Percentiles rank a stretch among this genome's conserved stretches.
phyloP scores from a whole-genome alignment of 805 yeast species.

The Nakazawaea wickerhamii region DNA sequence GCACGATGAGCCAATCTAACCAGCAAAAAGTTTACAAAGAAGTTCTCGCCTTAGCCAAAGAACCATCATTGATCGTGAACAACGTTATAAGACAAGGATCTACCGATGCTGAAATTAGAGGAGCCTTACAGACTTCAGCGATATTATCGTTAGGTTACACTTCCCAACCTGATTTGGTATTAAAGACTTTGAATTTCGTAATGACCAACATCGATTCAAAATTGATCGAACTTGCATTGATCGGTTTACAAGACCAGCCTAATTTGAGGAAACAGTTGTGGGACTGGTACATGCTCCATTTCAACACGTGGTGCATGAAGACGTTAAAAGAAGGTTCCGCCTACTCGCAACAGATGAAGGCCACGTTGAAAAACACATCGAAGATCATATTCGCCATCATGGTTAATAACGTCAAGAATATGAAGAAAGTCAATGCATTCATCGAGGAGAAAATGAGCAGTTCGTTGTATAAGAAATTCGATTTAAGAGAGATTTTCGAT shows the following conservation, averaged over 20 bases:
- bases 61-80: constrained; percentile 38
- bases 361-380: constrained; percentile 38
- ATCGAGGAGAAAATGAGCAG: constrained; percentile 16
- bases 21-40: constrained; percentile 55
- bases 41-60: constrained; percentile 46
- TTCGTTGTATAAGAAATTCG: constrained; percentile 4
- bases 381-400: constrained; percentile 32
- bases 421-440: constrained; percentile 19
- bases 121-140: constrained; percentile 41
- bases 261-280: constrained; percentile 33
- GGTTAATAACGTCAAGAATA: constrained; percentile 16
- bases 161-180: constrained; percentile 37
- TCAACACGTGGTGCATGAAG: constrained; percentile 45
- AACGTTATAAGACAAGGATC: constrained; percentile 27
- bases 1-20: constrained; percentile 29
- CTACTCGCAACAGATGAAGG: constrained; percentile 39
- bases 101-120: constrained; percentile 27
- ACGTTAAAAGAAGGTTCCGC: constrained; percentile 41
- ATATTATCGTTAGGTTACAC: constrained; percentile 50
- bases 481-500: constrained; percentile 17
- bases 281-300: constrained; percentile 54
- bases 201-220: constrained; percentile 49
- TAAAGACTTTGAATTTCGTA: constrained; percentile 53
- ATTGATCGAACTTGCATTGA: constrained; percentile 50
- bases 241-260: constrained; percentile 43